These are phyloP conservation scores for Pseudonitzschia multiseries DNA, from an alignment of 108 stramenopile species.

Conservation along the genomic window DNA sequence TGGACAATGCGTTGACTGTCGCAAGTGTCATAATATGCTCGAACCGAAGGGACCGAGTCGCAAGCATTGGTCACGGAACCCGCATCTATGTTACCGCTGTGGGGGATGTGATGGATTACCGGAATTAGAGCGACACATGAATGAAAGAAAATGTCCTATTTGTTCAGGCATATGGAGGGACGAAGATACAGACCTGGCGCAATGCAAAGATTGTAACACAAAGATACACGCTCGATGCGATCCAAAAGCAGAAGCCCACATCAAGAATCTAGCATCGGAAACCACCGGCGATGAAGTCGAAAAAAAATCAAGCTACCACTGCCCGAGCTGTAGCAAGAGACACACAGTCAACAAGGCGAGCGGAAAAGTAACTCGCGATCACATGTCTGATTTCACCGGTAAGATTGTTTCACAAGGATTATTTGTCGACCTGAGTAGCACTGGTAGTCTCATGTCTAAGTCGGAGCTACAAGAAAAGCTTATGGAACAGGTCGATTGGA, in stretches of 20 bases:
- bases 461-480: slow-evolving; percentile 46
- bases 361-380: slow-evolving; percentile 32
- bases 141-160: slow-evolving; percentile 40
- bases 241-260: slow-evolving; percentile 18
- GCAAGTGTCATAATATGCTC: slow-evolving; percentile 37
- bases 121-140: slow-evolving; percentile 22
- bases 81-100: slow-evolving; percentile 58
- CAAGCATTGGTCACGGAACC: slow-evolving; percentile 63
- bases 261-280: slow-evolving; percentile 12
- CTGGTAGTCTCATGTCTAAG: slow-evolving; percentile 15
- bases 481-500: slow-evolving; percentile 55
- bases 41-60: slow-evolving; percentile 40
- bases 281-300: background rate
- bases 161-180: slow-evolving; percentile 47
- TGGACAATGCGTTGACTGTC: slow-evolving; percentile 71
- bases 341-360: slow-evolving; percentile 23
- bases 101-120: slow-evolving; percentile 61
- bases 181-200: slow-evolving; percentile 46
- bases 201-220: slow-evolving; percentile 41
- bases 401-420: slow-evolving; percentile 28
- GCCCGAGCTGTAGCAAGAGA: slow-evolving; percentile 39
- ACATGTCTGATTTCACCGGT: slow-evolving; percentile 39
- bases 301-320: slow-evolving; percentile 35
- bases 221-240: slow-evolving; percentile 44
- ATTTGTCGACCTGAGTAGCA: background rate